Conservation (phyloP, 345 rosid species). For the Eucalyptus paniculata region DNA sequence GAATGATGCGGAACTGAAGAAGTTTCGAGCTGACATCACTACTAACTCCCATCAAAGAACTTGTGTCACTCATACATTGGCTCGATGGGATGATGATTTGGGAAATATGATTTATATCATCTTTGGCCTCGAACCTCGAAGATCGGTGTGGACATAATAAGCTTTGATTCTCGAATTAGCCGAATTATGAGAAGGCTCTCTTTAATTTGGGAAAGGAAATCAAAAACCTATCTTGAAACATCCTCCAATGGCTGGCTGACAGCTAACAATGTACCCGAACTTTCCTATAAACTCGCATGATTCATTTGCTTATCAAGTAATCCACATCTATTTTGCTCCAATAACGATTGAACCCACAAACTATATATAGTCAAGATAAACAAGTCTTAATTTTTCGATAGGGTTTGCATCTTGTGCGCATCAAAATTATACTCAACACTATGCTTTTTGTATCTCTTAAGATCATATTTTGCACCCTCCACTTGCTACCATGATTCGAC, state of each 20-base stretch:
- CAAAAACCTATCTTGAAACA: neutral
- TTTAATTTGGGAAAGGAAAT: neutral
- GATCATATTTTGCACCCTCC: neutral
- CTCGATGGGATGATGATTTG: neutral
- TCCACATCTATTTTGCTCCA: neutral
- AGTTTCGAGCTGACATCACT: neutral
- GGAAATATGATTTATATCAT: neutral
- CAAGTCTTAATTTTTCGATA: neutral
- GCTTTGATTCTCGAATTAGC: neutral
- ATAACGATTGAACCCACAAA: neutral
- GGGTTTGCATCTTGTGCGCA: neutral
- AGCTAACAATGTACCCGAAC: neutral
- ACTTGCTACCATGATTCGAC: neutral
- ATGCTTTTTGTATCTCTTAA: neutral
- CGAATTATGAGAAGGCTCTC: neutral
- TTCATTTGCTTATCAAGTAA: neutral
- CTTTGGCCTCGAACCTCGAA: neutral
- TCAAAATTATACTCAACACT: neutral
- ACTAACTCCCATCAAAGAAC: neutral
- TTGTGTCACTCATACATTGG: neutral
- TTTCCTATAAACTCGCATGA: neutral
- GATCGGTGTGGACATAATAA: neutral
- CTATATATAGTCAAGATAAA: neutral
- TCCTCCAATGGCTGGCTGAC: neutral
- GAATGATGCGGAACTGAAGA: neutral